Percentiles rank a stretch among this genome's conserved stretches.
Conservation (phyloP, 129 eudicot genomes). For the Saposhnikovia divaricata region DNA sequence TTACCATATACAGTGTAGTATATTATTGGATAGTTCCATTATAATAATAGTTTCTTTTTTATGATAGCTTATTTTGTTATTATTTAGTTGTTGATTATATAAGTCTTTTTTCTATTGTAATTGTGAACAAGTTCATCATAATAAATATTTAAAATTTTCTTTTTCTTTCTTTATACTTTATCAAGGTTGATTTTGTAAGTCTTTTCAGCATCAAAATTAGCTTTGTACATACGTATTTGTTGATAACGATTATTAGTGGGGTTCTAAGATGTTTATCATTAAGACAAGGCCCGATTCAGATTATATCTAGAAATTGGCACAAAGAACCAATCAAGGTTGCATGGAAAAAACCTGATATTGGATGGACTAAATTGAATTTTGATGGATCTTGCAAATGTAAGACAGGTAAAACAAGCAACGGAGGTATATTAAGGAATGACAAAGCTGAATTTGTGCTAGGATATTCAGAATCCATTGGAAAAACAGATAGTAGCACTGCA, state of each 20-base stretch:
- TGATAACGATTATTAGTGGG: not conserved
- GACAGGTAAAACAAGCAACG: slow-evolving; percentile 73
- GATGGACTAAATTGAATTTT: slow-evolving; percentile 84
- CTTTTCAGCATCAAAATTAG: not conserved
- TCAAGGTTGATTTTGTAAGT: not conserved
- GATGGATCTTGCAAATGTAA: slow-evolving; percentile 79
- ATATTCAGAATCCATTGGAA: slow-evolving; percentile 71
- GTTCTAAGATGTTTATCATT: not conserved
- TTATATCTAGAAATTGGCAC: slow-evolving; percentile 33
- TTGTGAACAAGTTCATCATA: too few species aligned
- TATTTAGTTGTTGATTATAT: too few species aligned
- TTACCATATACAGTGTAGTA: too few species aligned
- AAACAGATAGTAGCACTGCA: slow-evolving; percentile 46
- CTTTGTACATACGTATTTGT: not conserved
- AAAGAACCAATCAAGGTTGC: slow-evolving; percentile 43
- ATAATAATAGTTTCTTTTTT: too few species aligned
- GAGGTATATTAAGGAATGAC: slow-evolving; percentile 73
- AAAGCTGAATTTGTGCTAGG: slow-evolving; percentile 66
- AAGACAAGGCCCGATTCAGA: not conserved
- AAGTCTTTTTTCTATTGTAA: too few species aligned
- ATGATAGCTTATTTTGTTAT: too few species aligned
- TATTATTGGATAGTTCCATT: too few species aligned
- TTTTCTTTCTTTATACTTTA: too few species aligned
- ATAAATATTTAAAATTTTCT: too few species aligned
- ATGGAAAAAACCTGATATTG: slow-evolving; percentile 65